Evolutionary conservation across 2,329 filamentous ascomycete genomes (phyloP).

Genomic region (Trichoderma citrinoviride): DNA sequence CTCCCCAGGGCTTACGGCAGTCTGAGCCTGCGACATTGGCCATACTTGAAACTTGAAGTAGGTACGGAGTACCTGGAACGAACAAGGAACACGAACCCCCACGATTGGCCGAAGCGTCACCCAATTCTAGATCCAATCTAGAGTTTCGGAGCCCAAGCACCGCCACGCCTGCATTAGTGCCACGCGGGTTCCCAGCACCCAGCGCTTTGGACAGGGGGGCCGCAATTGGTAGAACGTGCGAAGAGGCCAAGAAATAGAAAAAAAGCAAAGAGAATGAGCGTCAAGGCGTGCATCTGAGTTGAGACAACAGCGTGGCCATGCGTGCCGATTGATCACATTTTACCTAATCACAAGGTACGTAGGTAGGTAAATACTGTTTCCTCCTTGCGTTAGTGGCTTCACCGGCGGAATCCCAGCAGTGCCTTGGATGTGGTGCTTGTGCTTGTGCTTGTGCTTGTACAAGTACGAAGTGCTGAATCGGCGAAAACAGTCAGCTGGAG

Average conservation of each 20-base stretch:
- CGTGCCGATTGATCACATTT: neutral
- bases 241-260: neutral
- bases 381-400: neutral
- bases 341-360: too few relatives aligned
- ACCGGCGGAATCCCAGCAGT: neutral
- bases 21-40: neutral
- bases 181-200: conserved; percentile 18
- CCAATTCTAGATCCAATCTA: conserved; percentile 21
- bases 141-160: conserved; percentile 27
- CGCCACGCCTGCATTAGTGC: conserved; percentile 41
- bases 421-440: too few relatives aligned
- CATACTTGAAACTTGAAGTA: neutral
- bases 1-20: neutral
- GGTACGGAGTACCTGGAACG: neutral
- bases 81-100: conserved; percentile 11
- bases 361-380: neutral
- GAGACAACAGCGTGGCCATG: neutral
- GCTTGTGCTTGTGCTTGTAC: neutral
- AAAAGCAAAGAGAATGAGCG: neutral
- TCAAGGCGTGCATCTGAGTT: neutral
- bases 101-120: conserved; percentile 18
- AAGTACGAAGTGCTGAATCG: neutral
- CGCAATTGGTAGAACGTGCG: neutral
- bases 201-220: conserved; percentile 14
- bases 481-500: neutral